These are phyloP conservation scores for Osmanthus fragrans DNA, from an alignment of 257 asterid genomes.

Conservation along the genomic window DNA sequence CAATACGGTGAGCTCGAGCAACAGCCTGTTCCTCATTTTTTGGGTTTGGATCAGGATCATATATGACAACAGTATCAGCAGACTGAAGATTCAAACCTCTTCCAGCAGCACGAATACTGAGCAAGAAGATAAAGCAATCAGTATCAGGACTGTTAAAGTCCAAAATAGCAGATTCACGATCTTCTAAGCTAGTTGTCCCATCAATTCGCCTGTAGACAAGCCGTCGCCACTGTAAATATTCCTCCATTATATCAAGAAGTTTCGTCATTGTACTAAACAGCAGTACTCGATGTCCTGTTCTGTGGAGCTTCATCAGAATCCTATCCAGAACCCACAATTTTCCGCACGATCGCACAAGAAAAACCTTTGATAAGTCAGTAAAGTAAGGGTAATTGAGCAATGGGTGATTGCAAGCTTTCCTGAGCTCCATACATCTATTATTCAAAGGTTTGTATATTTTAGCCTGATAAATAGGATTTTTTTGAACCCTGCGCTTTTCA, in stretches of 20 bases:
- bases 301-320: slow-evolving; percentile 84
- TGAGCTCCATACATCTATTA: slow-evolving; percentile 98
- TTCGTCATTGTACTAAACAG: slow-evolving; percentile 99
- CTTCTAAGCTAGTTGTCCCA: slow-evolving; percentile 97
- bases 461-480: slow-evolving; percentile 78
- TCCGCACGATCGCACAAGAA: slow-evolving; percentile 94
- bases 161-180: slow-evolving; percentile 96
- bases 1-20: slow-evolving; percentile 98
- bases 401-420: slow-evolving; percentile 97
- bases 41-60: slow-evolving; percentile 99
- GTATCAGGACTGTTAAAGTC: slow-evolving; percentile 88
- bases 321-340: slow-evolving; percentile 95
- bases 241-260: slow-evolving; percentile 96
- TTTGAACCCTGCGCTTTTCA: slow-evolving; percentile 71
- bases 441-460: slow-evolving; percentile 70
- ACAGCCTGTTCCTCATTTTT: slow-evolving; percentile 99
- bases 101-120: slow-evolving; percentile 99
- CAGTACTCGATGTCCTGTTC: slow-evolving; percentile 93
- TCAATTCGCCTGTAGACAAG: slow-evolving; percentile 93
- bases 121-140: slow-evolving; percentile 95
- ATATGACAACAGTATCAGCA: slow-evolving; percentile 96
- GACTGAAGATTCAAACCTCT: slow-evolving; percentile 97
- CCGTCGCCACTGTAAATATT: slow-evolving; percentile 95
- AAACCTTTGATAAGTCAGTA: slow-evolving; percentile 84
- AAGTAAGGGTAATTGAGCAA: slow-evolving; percentile 92